Conservation (phyloP, 371 early-diverging fungal species). For the Mortierella sp. region DNA sequence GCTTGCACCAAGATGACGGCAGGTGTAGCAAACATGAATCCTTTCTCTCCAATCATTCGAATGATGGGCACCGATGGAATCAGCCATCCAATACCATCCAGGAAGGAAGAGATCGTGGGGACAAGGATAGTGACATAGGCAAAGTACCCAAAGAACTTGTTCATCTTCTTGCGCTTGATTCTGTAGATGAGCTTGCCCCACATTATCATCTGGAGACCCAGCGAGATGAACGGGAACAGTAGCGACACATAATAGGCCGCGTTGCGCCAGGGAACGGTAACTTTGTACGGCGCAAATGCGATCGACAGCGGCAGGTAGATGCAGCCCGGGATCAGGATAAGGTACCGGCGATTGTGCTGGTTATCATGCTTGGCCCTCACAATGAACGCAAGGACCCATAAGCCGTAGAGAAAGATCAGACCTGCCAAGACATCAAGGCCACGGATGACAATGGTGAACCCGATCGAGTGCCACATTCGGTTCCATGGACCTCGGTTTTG, state of each 20-base stretch:
- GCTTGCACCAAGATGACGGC: constrained; percentile 49
- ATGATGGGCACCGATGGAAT: constrained; percentile 41
- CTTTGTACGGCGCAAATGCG: constrained; percentile 53
- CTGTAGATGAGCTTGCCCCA: constrained; percentile 51
- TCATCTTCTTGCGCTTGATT: constrained; percentile 41
- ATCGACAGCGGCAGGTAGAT: constrained; percentile 49
- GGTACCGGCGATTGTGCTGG: constrained; percentile 31
- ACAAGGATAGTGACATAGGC: constrained; percentile 43
- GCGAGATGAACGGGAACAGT: constrained; percentile 48
- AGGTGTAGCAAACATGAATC: constrained; percentile 38
- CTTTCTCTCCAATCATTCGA: constrained; percentile 49
- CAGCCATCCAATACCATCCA: constrained; percentile 52
- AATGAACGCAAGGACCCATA: constrained; percentile 44
- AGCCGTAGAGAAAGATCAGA: constrained; percentile 28
- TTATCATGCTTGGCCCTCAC: constrained; percentile 26
- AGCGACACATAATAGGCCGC: constrained; percentile 45
- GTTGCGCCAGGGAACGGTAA: constrained; percentile 46
- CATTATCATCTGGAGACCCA: constrained; percentile 51
- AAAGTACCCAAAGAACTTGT: constrained; percentile 41
- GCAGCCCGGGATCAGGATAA: constrained; percentile 39
- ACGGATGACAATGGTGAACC: constrained; percentile 39
- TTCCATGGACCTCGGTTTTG: constrained; percentile 47
- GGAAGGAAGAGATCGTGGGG: constrained; percentile 38
- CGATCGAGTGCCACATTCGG: constrained; percentile 31
- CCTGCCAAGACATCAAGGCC: constrained; percentile 40